Percentiles rank a stretch among this genome's conserved stretches.
These are phyloP conservation scores for Aspergillus eucalypticola DNA, from an alignment of 2,329 filamentous ascomycete species.

Conservation along the genomic window DNA sequence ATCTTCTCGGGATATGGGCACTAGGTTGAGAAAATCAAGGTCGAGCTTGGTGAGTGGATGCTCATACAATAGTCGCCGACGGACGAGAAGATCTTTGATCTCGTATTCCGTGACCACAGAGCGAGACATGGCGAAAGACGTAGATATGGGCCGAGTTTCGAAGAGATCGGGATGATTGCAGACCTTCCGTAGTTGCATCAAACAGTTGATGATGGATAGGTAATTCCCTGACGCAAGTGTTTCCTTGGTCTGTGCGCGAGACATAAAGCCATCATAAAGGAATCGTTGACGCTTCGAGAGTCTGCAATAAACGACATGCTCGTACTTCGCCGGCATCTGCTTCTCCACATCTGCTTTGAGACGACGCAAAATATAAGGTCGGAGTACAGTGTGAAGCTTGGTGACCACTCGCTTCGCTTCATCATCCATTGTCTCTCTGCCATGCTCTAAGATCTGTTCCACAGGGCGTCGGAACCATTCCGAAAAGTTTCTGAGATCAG, in stretches of 20 bases:
- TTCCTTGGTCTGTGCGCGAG: slow-evolving; percentile 81
- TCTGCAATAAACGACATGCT: slow-evolving; percentile 93
- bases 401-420: slow-evolving; percentile 89
- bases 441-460: slow-evolving; percentile 93
- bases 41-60: slow-evolving; percentile 66
- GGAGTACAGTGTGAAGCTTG: slow-evolving; percentile 89
- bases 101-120: slow-evolving; percentile 76
- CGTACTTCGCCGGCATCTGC: slow-evolving; percentile 97
- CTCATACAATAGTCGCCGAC: slow-evolving; percentile 63
- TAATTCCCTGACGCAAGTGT: slow-evolving; percentile 93
- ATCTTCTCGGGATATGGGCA: slow-evolving; percentile 70
- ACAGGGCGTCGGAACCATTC: slow-evolving; percentile 95
- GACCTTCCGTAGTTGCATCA: slow-evolving; percentile 96
- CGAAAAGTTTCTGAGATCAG: slow-evolving; percentile 92
- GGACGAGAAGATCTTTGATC: slow-evolving; percentile 69
- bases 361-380: slow-evolving; percentile 85
- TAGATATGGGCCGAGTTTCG: slow-evolving; percentile 93
- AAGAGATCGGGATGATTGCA: slow-evolving; percentile 98
- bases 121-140: slow-evolving; percentile 86
- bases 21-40: slow-evolving; percentile 75
- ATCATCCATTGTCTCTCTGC: slow-evolving; percentile 88
- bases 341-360: slow-evolving; percentile 97
- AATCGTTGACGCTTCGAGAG: slow-evolving; percentile 93
- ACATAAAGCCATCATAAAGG: slow-evolving; percentile 94
- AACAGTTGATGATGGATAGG: slow-evolving; percentile 94